Conservation (phyloP, 495 filamentous ascomycete species). For the Lophiostoma macrostomum region DNA sequence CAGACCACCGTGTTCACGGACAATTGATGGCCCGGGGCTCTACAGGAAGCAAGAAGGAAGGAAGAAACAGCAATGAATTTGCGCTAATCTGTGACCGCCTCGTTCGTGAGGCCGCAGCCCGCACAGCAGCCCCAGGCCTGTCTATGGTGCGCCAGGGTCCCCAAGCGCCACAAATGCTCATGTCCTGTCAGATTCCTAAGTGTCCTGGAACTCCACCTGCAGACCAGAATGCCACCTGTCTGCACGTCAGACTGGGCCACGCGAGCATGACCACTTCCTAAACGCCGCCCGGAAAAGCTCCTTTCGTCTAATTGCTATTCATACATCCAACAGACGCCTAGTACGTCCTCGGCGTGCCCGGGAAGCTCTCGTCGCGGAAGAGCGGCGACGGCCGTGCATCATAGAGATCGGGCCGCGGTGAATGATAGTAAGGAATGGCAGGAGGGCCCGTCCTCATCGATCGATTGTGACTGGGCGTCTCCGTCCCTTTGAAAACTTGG, state of each 20-base stretch:
- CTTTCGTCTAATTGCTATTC: not conserved
- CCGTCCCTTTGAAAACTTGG: constrained; percentile 50
- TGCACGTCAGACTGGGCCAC: constrained; percentile 12
- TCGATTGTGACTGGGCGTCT: constrained; percentile 1
- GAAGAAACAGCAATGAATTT: constrained; percentile 12
- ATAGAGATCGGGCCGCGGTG: constrained; percentile 19
- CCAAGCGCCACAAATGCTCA: constrained; percentile 21
- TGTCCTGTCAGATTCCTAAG: constrained; percentile 10
- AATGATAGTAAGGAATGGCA: constrained; percentile 18
- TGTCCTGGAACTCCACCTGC: constrained; percentile 9
- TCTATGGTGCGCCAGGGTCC: constrained; percentile 11
- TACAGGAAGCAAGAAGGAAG: not conserved
- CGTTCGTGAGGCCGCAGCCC: constrained; percentile 9
- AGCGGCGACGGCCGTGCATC: constrained; percentile 21
- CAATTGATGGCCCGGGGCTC: not conserved
- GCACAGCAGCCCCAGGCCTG: not conserved
- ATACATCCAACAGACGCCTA: constrained; percentile 2
- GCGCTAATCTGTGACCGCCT: constrained; percentile 18
- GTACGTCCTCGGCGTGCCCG: constrained; percentile 16
- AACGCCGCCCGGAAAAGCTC: not conserved
- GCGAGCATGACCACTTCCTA: not conserved
- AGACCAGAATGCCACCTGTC: constrained; percentile 3
- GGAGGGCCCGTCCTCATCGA: constrained; percentile 10
- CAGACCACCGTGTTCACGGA: not conserved
- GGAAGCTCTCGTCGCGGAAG: constrained; percentile 25